Evolutionary conservation across 805 yeast genomes (phyloP).

Genomic region (Metschnikowia aberdeeniae): DNA sequence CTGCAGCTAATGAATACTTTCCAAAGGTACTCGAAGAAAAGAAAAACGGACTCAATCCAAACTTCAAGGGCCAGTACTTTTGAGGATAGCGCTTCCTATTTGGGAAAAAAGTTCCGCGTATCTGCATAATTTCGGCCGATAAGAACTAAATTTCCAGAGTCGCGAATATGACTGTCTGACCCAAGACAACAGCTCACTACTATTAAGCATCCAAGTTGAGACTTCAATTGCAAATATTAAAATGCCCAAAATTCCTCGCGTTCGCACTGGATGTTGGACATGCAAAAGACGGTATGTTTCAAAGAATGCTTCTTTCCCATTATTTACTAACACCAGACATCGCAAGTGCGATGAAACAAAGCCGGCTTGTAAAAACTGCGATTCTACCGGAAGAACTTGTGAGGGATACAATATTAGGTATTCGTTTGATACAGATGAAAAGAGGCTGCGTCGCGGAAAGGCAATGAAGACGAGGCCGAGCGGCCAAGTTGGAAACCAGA

Average conservation of each 20-base stretch:
- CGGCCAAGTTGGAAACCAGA: neutral
- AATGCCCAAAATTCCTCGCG: slow-evolving; percentile 44
- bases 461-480: neutral
- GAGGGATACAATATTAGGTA: slow-evolving; percentile 49
- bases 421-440: slow-evolving; percentile 40
- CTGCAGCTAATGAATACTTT: slow-evolving; percentile 21
- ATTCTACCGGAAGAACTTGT: slow-evolving; percentile 40
- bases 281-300: slow-evolving; percentile 45
- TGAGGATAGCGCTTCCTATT: neutral
- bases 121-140: neutral
- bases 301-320: neutral
- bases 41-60: neutral
- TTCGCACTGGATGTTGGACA: slow-evolving; percentile 57
- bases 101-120: neutral
- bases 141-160: neutral
- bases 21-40: slow-evolving; percentile 16
- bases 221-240: neutral
- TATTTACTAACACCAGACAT: slow-evolving; percentile 30
- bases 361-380: slow-evolving; percentile 49
- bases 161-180: neutral
- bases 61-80: slow-evolving; percentile 2
- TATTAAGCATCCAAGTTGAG: neutral
- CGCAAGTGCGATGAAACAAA: slow-evolving; percentile 55
- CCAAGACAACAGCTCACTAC: no score
- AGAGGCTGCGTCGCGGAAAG: neutral